A percentile compares a stretch with the other conserved stretches of the same genome.
phyloP scores from a whole-genome alignment of 495 filamentous ascomycete species.

The Corynascus novoguineensis region DNA sequence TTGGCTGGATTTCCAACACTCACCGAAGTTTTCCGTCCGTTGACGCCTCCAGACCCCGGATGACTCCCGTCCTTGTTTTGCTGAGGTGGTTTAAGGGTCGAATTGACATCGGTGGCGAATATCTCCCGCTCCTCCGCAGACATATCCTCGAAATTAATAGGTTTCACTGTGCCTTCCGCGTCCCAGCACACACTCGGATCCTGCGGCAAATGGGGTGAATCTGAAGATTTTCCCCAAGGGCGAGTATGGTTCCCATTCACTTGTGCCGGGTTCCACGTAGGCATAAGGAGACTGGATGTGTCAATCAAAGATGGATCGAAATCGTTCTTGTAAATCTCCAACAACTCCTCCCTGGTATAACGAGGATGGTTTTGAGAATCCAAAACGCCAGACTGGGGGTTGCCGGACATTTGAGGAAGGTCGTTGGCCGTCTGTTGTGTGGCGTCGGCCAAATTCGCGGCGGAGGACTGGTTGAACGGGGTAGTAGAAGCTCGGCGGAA shows the following conservation, averaged over 20 bases:
- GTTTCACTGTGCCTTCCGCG: slow-evolving; percentile 60
- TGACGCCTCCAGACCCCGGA: slow-evolving; percentile 38
- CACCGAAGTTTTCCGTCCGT: slow-evolving; percentile 70
- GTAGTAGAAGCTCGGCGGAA: slow-evolving; percentile 73
- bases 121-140: slow-evolving; percentile 78
- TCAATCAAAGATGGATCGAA: slow-evolving; percentile 54
- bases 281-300: slow-evolving; percentile 60
- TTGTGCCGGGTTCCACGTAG: slow-evolving; percentile 69
- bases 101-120: slow-evolving; percentile 85
- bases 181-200: slow-evolving; percentile 83
- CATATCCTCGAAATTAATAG: slow-evolving; percentile 71
- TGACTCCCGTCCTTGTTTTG: slow-evolving; percentile 66
- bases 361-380: slow-evolving; percentile 41
- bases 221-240: slow-evolving; percentile 72
- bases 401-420: slow-evolving; percentile 10
- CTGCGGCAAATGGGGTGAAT: slow-evolving; percentile 52
- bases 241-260: slow-evolving; percentile 56
- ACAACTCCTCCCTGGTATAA: slow-evolving; percentile 79
- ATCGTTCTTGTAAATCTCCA: slow-evolving; percentile 65
- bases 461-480: slow-evolving; percentile 36
- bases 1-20: slow-evolving; percentile 48
- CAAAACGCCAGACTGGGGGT: slow-evolving; percentile 33
- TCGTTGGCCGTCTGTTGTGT: slow-evolving; percentile 19
- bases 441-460: slow-evolving; percentile 19
- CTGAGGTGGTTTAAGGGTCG: slow-evolving; percentile 77